Evolutionary conservation across 192 early-diverging fungal genomes (phyloP).

Genomic region (Coemansia sp.): DNA sequence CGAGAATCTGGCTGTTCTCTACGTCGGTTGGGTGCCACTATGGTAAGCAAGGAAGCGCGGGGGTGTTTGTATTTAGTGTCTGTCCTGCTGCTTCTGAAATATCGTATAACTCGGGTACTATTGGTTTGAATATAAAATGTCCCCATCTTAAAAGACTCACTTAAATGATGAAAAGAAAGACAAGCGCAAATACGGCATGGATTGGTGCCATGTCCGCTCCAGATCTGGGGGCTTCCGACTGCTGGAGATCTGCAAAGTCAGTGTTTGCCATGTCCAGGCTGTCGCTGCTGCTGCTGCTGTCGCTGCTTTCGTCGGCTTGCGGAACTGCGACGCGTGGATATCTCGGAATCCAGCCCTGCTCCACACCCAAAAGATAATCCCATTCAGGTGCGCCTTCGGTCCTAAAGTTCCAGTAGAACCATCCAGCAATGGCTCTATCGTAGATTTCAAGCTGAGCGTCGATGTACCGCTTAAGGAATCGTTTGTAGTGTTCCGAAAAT

Average conservation of each 20-base stretch:
- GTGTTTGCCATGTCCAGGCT: background rate
- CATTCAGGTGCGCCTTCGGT: slow-evolving; percentile 72
- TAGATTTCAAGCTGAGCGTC: slow-evolving; percentile 65
- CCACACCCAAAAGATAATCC: slow-evolving; percentile 68
- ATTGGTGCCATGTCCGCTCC: background rate
- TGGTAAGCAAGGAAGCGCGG: slow-evolving; percentile 22
- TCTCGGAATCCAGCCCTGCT: slow-evolving; percentile 68
- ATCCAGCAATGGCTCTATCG: slow-evolving; percentile 59
- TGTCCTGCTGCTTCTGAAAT: no score
- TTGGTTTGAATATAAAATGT: no score
- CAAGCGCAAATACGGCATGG: background rate
- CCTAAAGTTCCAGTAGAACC: slow-evolving; percentile 78
- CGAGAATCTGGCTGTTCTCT: slow-evolving; percentile 73
- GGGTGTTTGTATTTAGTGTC: no score
- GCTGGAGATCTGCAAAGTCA: background rate
- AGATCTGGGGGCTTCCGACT: background rate
- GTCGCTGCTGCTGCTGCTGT: no score
- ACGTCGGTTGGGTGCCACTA: slow-evolving; percentile 40
- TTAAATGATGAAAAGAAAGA: background rate
- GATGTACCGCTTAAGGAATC: slow-evolving; percentile 60
- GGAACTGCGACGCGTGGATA: slow-evolving; percentile 41
- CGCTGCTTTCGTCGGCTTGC: slow-evolving; percentile 1
- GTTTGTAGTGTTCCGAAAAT: slow-evolving; percentile 60
- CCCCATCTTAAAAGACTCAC: no score
- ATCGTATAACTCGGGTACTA: no score